These are phyloP conservation scores for Pythium phragmiticola DNA, from an alignment of 352 stramenopile genomes.

Conservation along the genomic window DNA sequence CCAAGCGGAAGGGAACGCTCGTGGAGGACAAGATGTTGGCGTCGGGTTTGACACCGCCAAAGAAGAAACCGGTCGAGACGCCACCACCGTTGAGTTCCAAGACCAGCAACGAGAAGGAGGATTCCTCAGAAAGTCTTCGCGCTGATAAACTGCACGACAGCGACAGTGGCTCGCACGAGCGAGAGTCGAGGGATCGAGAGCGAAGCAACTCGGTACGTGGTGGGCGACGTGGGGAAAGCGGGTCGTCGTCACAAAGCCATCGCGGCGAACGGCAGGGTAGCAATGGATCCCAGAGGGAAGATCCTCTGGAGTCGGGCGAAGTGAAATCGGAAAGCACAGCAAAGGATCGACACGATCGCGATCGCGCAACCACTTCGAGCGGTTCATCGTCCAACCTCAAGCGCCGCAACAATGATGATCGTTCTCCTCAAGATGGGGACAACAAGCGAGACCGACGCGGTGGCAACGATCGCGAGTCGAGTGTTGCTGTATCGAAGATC, in stretches of 20 bases:
- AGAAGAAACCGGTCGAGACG: constrained; percentile 18
- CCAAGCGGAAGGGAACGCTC: constrained; percentile 68
- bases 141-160: constrained; percentile 8
- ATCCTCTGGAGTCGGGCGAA: constrained; percentile 25
- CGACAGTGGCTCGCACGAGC: constrained; percentile 2
- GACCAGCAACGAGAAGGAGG: constrained; percentile 28
- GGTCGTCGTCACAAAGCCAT: constrained; percentile 12
- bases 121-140: constrained; percentile 21
- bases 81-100: constrained; percentile 19
- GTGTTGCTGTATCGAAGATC: constrained; percentile 6
- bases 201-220: constrained; percentile 12
- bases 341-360: constrained; percentile 16
- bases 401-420: constrained; percentile 22
- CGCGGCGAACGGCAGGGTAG: constrained; percentile 15
- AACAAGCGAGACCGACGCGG: constrained; percentile 23
- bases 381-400: constrained; percentile 15
- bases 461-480: constrained; percentile 20
- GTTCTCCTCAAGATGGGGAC: constrained; percentile 4
- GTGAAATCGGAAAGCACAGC: constrained; percentile 18
- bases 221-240: constrained; percentile 17
- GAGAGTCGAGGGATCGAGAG: constrained; percentile 12
- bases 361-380: neutral
- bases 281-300: constrained; percentile 20
- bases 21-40: constrained; percentile 62
- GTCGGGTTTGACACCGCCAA: constrained; percentile 25